These are phyloP conservation scores for Thymus quinquecostatus DNA, from an alignment of 257 asterid species.

Conservation along the genomic window DNA sequence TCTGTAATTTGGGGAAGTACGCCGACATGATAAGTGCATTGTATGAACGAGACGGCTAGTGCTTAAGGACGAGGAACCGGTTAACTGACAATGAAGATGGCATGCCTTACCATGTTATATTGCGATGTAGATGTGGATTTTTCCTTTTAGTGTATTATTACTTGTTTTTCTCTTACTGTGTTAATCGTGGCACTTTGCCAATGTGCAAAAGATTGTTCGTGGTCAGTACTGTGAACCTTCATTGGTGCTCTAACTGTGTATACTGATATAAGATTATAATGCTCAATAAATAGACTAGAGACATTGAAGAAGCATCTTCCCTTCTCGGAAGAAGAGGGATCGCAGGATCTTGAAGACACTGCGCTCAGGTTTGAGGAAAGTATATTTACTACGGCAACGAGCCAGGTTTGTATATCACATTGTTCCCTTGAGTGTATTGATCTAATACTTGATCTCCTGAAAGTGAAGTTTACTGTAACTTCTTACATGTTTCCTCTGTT, in stretches of 20 bases:
- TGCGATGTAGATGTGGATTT: no score
- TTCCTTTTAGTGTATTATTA: no score
- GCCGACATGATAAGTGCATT: no score
- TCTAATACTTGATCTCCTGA: conserved; percentile 14
- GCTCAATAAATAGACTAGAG: conserved; percentile 66
- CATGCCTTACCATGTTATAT: no score
- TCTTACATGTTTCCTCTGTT: conserved; percentile 14
- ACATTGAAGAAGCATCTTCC: conserved; percentile 92
- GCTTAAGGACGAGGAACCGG: no score
- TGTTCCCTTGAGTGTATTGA: conserved; percentile 16
- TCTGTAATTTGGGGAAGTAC: not conserved
- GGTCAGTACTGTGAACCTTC: not conserved
- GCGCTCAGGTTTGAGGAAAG: conserved; percentile 90
- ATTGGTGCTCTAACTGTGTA: conserved; percentile 8
- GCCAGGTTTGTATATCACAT: conserved; percentile 56
- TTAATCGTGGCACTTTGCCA: no score
- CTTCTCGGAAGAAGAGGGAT: conserved; percentile 76
- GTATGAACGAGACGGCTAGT: no score
- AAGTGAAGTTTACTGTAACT: not conserved
- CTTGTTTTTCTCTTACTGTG: no score
- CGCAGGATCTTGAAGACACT: conserved; percentile 80
- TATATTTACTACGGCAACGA: conserved; percentile 72
- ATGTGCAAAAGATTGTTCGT: no score
- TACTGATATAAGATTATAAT: conserved; percentile 18
- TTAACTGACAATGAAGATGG: no score